These are phyloP conservation scores for Xylaria sp. DNA, from an alignment of 2,329 filamentous ascomycete genomes.

Conservation along the genomic window DNA sequence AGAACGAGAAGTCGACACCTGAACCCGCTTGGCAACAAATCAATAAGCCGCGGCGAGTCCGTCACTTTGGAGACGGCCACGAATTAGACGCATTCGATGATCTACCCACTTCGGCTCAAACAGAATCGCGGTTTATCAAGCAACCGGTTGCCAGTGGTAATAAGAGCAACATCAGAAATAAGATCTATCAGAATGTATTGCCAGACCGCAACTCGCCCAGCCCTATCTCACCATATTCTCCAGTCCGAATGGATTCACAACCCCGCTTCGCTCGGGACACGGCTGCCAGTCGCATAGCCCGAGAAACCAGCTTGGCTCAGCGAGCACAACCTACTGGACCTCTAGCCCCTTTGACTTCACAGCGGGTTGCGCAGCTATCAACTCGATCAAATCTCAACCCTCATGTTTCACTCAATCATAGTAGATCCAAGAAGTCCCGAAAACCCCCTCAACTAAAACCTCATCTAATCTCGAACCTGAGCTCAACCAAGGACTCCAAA, in stretches of 20 bases:
- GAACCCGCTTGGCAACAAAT: conserved; percentile 72
- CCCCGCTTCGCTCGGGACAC: conserved; percentile 75
- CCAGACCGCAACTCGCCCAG: conserved; percentile 66
- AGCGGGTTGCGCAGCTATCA: conserved; percentile 65
- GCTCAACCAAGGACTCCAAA: conserved; percentile 78
- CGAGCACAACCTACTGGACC: conserved; percentile 65
- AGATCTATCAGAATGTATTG: conserved; percentile 65
- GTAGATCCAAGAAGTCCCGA: conserved; percentile 66
- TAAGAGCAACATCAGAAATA: conserved; percentile 70
- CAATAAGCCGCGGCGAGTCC: conserved; percentile 75
- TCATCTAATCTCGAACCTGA: conserved; percentile 87
- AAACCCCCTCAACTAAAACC: conserved; percentile 76
- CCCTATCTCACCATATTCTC: conserved; percentile 65
- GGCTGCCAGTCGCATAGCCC: conserved; percentile 71
- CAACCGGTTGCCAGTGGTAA: conserved; percentile 77
- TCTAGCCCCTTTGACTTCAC: conserved; percentile 65
- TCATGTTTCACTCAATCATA: conserved; percentile 55
- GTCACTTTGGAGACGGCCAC: conserved; percentile 89
- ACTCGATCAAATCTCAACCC: conserved; percentile 60
- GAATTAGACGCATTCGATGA: conserved; percentile 96
- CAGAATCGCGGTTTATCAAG: conserved; percentile 85
- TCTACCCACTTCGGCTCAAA: conserved; percentile 84
- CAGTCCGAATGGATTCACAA: conserved; percentile 64
- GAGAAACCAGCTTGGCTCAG: conserved; percentile 71
- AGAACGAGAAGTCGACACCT: conserved; percentile 54